Conservation (phyloP, 495 filamentous ascomycete genomes). For the Beverwykella pulmonaria region DNA sequence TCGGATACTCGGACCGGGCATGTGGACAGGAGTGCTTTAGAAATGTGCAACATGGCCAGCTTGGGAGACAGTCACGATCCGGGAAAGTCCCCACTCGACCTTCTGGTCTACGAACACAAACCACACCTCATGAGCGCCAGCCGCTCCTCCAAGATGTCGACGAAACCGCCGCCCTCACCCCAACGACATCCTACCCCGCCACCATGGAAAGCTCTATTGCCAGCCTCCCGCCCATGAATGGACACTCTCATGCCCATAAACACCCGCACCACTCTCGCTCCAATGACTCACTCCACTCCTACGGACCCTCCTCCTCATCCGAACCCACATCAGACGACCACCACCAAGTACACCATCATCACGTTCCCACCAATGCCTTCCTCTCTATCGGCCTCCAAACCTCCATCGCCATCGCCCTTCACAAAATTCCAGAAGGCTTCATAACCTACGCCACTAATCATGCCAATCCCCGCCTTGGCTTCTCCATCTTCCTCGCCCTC, state of each 20-base stretch:
- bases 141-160: constrained; percentile 41
- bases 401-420: constrained; percentile 87
- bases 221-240: constrained; percentile 1
- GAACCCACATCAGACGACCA: constrained; percentile 17
- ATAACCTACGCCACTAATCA: constrained; percentile 99
- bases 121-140: constrained; percentile 37
- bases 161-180: constrained; percentile 32
- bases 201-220: constrained; percentile 1
- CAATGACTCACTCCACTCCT: constrained; percentile 51
- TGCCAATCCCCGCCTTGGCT: constrained; percentile 81
- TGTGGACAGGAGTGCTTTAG: constrained; percentile 83
- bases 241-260: constrained; percentile 6
- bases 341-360: constrained; percentile 73
- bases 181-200: constrained; percentile 18
- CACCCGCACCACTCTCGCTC: constrained; percentile 12
- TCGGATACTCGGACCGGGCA: constrained; percentile 73
- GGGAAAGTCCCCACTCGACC: constrained; percentile 15
- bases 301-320: constrained; percentile 55
- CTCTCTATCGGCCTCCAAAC: constrained; percentile 92
- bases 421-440: constrained; percentile 97
- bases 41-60: constrained; percentile 36
- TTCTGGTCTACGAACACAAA: constrained; percentile 26
- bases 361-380: constrained; percentile 94
- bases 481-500: constrained; percentile 90
- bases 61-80: constrained; percentile 12